Evolutionary conservation across 176 grass and related monocot genomes (phyloP).

Genomic region (Canna indica): DNA sequence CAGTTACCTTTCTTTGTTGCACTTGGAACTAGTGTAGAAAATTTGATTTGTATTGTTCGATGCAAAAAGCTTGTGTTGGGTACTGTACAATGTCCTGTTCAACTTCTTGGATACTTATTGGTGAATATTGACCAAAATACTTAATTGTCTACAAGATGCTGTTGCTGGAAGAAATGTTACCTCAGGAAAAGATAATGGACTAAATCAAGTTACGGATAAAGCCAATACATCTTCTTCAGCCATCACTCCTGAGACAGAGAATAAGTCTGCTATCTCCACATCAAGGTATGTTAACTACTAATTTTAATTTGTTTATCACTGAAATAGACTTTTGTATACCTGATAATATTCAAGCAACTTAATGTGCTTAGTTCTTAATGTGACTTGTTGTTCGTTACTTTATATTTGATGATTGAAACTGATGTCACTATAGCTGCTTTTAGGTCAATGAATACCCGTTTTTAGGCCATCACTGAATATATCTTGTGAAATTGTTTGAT

Average conservation of each 20-base stretch:
- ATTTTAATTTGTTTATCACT: background rate
- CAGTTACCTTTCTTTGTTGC: background rate
- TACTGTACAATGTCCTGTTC: background rate
- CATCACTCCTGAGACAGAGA: constrained; percentile 33
- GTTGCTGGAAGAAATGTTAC: constrained; percentile 37
- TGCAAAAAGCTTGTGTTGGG: background rate
- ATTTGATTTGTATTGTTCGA: background rate
- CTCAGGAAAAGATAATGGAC: constrained; percentile 51
- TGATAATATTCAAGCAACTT: background rate
- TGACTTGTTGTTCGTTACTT: background rate
- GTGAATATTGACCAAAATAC: background rate
- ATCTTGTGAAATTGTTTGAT: too few relatives aligned
- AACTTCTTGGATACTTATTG: background rate
- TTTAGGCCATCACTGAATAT: too few relatives aligned
- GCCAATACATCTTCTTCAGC: constrained; percentile 26
- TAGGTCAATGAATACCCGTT: too few relatives aligned
- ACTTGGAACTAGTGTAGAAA: background rate
- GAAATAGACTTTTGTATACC: background rate
- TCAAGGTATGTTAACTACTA: constrained; percentile 37
- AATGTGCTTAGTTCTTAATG: background rate
- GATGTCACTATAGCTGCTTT: too few relatives aligned
- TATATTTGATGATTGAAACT: too few relatives aligned
- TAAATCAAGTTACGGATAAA: constrained; percentile 38
- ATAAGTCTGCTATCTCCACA: constrained; percentile 27
- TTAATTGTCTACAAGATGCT: constrained; percentile 17